Conservation (phyloP, 768 basidiomycete species). For the Serpula lacrymans region DNA sequence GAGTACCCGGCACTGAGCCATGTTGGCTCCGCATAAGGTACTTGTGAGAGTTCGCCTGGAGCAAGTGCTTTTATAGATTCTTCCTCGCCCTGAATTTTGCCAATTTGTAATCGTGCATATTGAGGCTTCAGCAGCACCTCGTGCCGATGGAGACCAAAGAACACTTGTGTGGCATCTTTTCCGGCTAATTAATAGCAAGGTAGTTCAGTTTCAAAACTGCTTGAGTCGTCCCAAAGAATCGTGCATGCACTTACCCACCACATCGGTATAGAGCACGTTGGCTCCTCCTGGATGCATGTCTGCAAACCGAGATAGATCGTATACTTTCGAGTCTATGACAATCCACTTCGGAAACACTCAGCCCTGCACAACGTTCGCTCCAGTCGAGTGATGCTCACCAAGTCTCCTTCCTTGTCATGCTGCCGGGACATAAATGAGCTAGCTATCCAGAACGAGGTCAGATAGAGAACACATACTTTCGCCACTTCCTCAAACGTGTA, state of each 20-base stretch:
- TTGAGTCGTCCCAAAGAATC: neutral
- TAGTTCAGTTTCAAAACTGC: neutral
- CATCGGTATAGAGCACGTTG: conserved; percentile 63
- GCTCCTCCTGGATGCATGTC: conserved; percentile 82
- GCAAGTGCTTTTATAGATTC: conserved; percentile 50
- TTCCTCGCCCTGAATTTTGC: conserved; percentile 54
- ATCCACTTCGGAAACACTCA: conserved; percentile 57
- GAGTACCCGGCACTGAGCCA: conserved; percentile 70
- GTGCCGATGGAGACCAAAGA: conserved; percentile 83
- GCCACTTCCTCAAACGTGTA: conserved; percentile 61
- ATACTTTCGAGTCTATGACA: conserved; percentile 77
- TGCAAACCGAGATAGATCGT: conserved; percentile 77
- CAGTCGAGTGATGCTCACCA: conserved; percentile 43
- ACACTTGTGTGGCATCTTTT: conserved; percentile 72
- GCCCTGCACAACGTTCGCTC: neutral
- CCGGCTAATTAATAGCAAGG: conserved; percentile 42
- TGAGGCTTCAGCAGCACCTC: conserved; percentile 76
- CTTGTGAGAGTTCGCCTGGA: conserved; percentile 63
- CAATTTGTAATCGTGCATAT: conserved; percentile 68
- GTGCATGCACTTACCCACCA: conserved; percentile 51
- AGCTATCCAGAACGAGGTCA: neutral
- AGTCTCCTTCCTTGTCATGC: conserved; percentile 86
- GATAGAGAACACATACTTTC: conserved; percentile 41
- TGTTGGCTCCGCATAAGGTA: conserved; percentile 85
- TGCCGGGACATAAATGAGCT: conserved; percentile 25